Evolutionary conservation across 192 early-diverging fungal species (phyloP).

Genomic region (Chytriomyces sp.): DNA sequence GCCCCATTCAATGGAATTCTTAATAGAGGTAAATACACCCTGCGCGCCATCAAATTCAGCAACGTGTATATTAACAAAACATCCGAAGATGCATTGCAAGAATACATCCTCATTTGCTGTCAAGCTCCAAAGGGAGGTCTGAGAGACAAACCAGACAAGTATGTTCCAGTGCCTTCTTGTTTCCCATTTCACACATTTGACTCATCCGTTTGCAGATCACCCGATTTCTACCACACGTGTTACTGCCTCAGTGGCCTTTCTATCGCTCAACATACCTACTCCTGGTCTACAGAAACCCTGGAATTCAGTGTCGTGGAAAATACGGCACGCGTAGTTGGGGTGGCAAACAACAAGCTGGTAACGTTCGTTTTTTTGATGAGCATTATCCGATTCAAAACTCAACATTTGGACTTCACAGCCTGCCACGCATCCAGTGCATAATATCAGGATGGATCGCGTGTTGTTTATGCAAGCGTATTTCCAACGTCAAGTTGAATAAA

Average conservation of each 20-base stretch:
- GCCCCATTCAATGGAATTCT: conserved; percentile 22
- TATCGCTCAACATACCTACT: conserved; percentile 75
- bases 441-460: conserved; percentile 61
- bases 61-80: background rate
- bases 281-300: conserved; percentile 43
- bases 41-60: background rate
- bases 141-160: conserved; percentile 91
- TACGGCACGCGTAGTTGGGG: background rate
- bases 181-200: too few species aligned
- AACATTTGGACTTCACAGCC: conserved; percentile 36
- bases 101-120: conserved; percentile 88
- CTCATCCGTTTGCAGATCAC: conserved; percentile 44
- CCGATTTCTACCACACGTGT: conserved; percentile 95
- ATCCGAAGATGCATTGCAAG: conserved; percentile 72
- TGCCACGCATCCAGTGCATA: conserved; percentile 76
- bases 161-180: conserved; percentile 17
- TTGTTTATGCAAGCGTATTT: conserved; percentile 41
- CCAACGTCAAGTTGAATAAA: too few species aligned
- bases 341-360: conserved; percentile 4
- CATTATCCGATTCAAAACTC: background rate
- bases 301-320: conserved; percentile 50
- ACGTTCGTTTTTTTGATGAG: too few species aligned
- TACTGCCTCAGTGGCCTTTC: conserved; percentile 90
- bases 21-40: conserved; percentile 32
- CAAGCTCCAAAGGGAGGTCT: conserved; percentile 79